phyloP scores from a whole-genome alignment of 2,329 filamentous ascomycete genomes.

The Sphaceloma murrayae region DNA sequence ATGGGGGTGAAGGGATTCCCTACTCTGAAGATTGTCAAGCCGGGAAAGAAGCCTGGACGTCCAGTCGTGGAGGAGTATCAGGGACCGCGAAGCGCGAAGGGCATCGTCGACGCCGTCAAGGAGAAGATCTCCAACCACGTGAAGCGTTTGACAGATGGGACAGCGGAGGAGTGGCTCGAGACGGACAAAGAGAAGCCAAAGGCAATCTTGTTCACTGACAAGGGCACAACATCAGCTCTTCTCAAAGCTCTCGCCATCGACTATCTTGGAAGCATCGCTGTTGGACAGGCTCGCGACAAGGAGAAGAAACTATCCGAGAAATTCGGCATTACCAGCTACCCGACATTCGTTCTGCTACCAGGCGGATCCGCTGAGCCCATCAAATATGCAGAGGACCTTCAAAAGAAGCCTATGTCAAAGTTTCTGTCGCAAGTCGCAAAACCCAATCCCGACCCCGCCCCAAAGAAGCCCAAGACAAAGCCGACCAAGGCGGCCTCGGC shows the following conservation, averaged over 20 bases:
- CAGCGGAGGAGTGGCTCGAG: constrained; percentile 63
- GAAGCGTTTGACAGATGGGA: constrained; percentile 67
- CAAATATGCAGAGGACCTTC: constrained; percentile 71
- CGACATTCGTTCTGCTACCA: constrained; percentile 69
- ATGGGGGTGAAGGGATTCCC: constrained; percentile 93
- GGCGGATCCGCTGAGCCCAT: constrained; percentile 58
- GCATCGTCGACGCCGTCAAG: constrained; percentile 74
- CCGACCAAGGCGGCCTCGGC: constrained; percentile 38
- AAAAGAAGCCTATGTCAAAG: constrained; percentile 68
- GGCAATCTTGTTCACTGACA: constrained; percentile 86
- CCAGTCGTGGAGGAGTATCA: constrained; percentile 87
- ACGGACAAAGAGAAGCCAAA: constrained; percentile 62
- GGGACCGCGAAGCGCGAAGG: constrained; percentile 71
- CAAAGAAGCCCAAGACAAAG: constrained; percentile 37
- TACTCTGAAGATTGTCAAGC: constrained; percentile 85
- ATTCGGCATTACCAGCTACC: constrained; percentile 70
- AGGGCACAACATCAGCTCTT: constrained; percentile 75
- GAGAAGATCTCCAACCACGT: constrained; percentile 90
- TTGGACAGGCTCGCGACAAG: constrained; percentile 78
- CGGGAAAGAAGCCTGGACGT: constrained; percentile 68
- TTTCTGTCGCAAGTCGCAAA: constrained; percentile 72
- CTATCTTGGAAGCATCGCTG: constrained; percentile 66
- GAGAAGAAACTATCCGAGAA: constrained; percentile 60
- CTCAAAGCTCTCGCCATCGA: constrained; percentile 82
- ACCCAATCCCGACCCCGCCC: constrained; percentile 68